These are phyloP conservation scores for Candida ovalis DNA, from an alignment of 805 yeast genomes.

Conservation along the genomic window DNA sequence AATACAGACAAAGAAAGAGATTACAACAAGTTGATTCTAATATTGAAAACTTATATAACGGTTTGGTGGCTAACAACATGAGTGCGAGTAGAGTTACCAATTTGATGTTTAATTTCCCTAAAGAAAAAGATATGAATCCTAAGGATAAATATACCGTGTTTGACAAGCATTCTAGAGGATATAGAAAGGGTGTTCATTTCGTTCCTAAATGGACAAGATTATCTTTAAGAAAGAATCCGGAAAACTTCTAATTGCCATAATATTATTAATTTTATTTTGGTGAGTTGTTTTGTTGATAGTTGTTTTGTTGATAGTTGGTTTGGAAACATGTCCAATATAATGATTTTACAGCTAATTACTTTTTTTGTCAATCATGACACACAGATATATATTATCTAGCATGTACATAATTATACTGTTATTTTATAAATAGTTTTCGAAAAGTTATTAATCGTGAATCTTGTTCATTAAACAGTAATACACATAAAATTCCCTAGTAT, in stretches of 20 bases:
- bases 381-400: neutral
- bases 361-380: too few relatives aligned
- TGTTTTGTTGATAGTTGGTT: neutral
- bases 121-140: slow-evolving; percentile 75
- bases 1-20: slow-evolving; percentile 79
- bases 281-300: neutral
- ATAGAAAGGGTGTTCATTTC: slow-evolving; percentile 84
- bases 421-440: neutral
- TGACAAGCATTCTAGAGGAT: slow-evolving; percentile 66
- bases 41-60: slow-evolving; percentile 58
- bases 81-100: slow-evolving; percentile 32
- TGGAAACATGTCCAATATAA: neutral
- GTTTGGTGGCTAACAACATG: slow-evolving; percentile 35
- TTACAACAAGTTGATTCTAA: slow-evolving; percentile 78
- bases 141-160: slow-evolving; percentile 86
- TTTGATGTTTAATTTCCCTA: slow-evolving; percentile 56
- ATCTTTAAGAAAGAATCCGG: slow-evolving; percentile 77
- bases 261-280: neutral
- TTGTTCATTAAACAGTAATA: neutral
- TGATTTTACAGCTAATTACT: too few relatives aligned
- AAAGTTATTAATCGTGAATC: neutral
- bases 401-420: slow-evolving; percentile 1
- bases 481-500: neutral
- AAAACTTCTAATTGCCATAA: slow-evolving; percentile 43
- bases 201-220: slow-evolving; percentile 91